Evolutionary conservation across 805 yeast genomes (phyloP).

Genomic region (Nakazawaea populi): DNA sequence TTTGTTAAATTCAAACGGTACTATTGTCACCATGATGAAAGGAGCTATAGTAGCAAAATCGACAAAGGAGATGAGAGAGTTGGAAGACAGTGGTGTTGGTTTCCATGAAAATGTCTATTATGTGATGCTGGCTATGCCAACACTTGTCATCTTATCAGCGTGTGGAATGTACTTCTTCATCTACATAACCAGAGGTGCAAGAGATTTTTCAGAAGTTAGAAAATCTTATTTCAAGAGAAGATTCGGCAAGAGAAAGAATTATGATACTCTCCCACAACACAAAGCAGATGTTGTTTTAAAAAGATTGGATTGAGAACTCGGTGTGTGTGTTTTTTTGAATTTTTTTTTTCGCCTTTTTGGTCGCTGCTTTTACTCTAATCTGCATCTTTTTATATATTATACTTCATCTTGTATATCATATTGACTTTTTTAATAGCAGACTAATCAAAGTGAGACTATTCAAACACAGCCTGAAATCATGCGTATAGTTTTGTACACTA

Average conservation of each 20-base stretch:
- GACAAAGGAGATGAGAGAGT: constrained; percentile 23
- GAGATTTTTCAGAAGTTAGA: constrained; percentile 43
- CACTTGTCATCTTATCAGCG: constrained; percentile 53
- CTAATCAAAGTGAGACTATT: too few relatives aligned
- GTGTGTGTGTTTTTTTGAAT: neutral
- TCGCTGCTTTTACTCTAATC: too few relatives aligned
- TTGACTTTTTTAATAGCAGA: too few relatives aligned
- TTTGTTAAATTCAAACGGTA: constrained; percentile 32
- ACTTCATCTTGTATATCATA: too few relatives aligned
- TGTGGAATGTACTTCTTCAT: constrained; percentile 63
- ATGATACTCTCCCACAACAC: constrained; percentile 8
- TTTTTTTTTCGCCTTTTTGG: neutral
- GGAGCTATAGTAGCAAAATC: constrained; percentile 51
- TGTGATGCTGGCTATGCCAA: constrained; percentile 63
- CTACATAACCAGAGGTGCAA: constrained; percentile 46
- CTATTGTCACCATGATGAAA: constrained; percentile 38
- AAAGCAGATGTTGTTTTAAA: constrained; percentile 8
- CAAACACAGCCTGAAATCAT: too few relatives aligned
- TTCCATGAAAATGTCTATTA: constrained; percentile 40
- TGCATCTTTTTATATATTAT: too few relatives aligned
- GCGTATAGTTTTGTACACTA: too few relatives aligned
- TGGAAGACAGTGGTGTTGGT: constrained; percentile 33
- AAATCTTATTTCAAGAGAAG: constrained; percentile 18
- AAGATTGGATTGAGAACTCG: constrained; percentile 4
- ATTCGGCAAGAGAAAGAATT: constrained; percentile 7